Evolutionary conservation across 768 basidiomycete species (phyloP).

Genomic region (Tulasnella sp.): DNA sequence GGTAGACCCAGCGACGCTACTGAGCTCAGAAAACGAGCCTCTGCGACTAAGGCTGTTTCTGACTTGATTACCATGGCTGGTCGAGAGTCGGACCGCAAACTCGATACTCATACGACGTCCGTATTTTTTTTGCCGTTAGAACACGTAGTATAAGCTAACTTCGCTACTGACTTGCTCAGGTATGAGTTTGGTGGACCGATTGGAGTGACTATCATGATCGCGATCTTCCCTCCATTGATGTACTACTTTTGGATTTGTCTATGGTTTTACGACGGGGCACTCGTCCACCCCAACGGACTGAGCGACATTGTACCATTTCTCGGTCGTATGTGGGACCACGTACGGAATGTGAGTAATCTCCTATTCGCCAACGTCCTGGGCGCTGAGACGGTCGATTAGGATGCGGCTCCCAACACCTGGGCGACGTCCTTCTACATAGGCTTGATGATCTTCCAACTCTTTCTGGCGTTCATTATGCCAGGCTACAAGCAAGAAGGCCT

Average conservation of each 20-base stretch:
- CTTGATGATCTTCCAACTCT: slow-evolving; percentile 77
- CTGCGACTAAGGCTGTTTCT: neutral
- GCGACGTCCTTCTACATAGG: slow-evolving; percentile 86
- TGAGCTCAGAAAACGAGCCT: neutral
- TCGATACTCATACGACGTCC: neutral
- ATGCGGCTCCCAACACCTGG: slow-evolving; percentile 79
- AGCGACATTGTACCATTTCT: slow-evolving; percentile 71
- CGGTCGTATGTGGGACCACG: slow-evolving; percentile 69
- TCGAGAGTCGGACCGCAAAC: neutral
- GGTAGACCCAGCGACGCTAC: too few relatives aligned
- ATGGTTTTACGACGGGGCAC: slow-evolving; percentile 84
- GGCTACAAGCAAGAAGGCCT: slow-evolving; percentile 91
- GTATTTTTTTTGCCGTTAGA: neutral
- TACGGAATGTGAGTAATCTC: slow-evolving; percentile 47
- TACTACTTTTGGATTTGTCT: slow-evolving; percentile 98
- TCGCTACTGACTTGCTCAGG: slow-evolving; percentile 29
- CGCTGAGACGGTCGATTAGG: slow-evolving; percentile 35
- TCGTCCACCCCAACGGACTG: slow-evolving; percentile 53
- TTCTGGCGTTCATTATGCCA: slow-evolving; percentile 81
- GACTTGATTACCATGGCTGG: neutral
- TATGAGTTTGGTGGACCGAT: slow-evolving; percentile 95
- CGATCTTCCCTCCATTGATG: slow-evolving; percentile 88
- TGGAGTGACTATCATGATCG: slow-evolving; percentile 88
- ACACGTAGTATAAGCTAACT: too few relatives aligned
- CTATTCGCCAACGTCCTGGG: neutral